These are phyloP conservation scores for Ascochyta koolunga DNA, from an alignment of 2,329 filamentous ascomycete genomes.

Conservation along the genomic window DNA sequence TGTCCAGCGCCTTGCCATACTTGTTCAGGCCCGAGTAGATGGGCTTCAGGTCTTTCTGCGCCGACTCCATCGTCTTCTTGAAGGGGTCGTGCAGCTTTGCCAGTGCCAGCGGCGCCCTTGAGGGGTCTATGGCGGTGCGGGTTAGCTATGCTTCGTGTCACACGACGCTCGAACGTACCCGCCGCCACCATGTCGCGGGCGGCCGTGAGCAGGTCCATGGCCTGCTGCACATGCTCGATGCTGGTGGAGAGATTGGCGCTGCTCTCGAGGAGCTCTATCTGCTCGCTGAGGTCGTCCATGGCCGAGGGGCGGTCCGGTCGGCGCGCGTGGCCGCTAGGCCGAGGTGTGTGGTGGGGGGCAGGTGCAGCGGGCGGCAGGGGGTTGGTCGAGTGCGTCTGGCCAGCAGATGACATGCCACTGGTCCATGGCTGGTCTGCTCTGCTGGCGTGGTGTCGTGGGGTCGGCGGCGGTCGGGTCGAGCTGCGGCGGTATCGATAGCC, in stretches of 20 bases:
- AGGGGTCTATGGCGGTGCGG: conserved; percentile 61
- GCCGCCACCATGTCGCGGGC: conserved; percentile 76
- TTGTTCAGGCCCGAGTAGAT: conserved; percentile 81
- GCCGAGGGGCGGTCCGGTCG: conserved; percentile 9
- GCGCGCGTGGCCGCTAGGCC: conserved; percentile 1
- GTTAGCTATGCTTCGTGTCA: conserved; percentile 22
- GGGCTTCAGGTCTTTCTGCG: conserved; percentile 81
- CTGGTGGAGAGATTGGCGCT: conserved; percentile 72
- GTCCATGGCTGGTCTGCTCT: conserved; percentile 33
- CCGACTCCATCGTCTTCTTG: conserved; percentile 77
- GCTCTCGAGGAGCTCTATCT: conserved; percentile 74
- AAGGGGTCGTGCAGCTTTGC: conserved; percentile 86
- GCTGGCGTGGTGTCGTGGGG: conserved; percentile 22
- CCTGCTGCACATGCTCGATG: conserved; percentile 79
- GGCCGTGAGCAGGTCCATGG: conserved; percentile 76
- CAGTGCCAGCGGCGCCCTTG: conserved; percentile 73
- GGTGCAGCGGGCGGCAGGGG: neutral
- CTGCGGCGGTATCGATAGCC: conserved; percentile 1
- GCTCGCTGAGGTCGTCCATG: conserved; percentile 73
- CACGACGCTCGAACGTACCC: conserved; percentile 49
- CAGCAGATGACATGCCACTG: conserved; percentile 22
- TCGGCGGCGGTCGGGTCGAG: conserved; percentile 3
- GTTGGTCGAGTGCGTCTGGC: conserved; percentile 21
- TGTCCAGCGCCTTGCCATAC: conserved; percentile 85
- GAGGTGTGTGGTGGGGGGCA: neutral